Conservation (phyloP, 1,284 basidiomycete species). For the Ustilago crameri region DNA sequence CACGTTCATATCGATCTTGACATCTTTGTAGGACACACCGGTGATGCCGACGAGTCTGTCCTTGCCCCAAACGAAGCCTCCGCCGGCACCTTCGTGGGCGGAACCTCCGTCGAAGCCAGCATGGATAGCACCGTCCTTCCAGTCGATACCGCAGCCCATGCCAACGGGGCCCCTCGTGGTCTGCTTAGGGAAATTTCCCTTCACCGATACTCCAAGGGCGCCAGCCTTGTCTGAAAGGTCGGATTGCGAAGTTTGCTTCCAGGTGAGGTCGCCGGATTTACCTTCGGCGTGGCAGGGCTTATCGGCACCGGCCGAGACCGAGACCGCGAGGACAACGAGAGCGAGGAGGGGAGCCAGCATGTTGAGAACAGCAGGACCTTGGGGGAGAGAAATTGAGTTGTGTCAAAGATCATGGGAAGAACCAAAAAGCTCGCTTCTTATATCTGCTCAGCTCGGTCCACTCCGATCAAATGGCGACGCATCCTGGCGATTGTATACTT, state of each 20-base stretch:
- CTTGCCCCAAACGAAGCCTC: conserved; percentile 24
- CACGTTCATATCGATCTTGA: conserved; percentile 20
- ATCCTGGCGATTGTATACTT: no score
- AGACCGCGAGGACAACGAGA: neutral
- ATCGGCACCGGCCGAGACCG: neutral
- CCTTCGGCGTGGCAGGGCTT: neutral
- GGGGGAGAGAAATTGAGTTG: no score
- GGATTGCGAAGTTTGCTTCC: conserved; percentile 7
- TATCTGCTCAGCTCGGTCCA: no score
- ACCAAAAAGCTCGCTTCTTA: no score
- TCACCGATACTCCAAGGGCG: conserved; percentile 19
- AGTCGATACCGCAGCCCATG: conserved; percentile 30
- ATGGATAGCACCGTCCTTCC: conserved; percentile 20
- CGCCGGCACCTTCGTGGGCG: conserved; percentile 16
- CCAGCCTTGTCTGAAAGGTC: conserved; percentile 5
- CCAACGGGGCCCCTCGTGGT: conserved; percentile 15
- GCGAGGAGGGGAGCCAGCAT: neutral
- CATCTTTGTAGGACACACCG: conserved; percentile 12
- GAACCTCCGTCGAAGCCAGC: conserved; percentile 36
- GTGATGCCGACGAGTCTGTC: conserved; percentile 7
- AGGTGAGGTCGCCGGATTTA: conserved; percentile 1
- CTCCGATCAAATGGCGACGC: no score
- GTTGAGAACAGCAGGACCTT: neutral
- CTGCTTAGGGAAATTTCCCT: conserved; percentile 17
- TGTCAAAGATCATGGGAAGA: no score